Conservation (phyloP, 176 grass and related monocot genomes). For the Olyra latifolia region DNA sequence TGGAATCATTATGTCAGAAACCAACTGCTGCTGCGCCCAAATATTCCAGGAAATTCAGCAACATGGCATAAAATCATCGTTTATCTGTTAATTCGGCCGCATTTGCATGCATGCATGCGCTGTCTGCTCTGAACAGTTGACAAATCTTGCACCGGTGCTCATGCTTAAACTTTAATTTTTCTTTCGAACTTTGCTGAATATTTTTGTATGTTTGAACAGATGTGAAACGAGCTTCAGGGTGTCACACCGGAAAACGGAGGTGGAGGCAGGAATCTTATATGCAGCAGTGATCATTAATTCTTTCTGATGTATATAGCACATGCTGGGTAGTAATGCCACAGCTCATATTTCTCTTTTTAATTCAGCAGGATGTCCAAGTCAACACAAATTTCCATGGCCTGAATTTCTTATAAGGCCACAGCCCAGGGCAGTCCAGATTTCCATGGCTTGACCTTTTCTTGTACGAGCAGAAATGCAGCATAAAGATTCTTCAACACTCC, state of each 20-base stretch:
- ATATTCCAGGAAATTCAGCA: background rate
- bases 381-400: background rate
- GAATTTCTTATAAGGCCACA: too few relatives aligned
- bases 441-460: too few relatives aligned
- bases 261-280: background rate
- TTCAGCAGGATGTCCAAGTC: background rate
- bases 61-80: background rate
- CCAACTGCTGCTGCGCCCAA: background rate
- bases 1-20: background rate
- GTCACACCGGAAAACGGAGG: background rate
- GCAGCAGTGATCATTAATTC: background rate
- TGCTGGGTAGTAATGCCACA: background rate
- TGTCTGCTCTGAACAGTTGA: background rate
- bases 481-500: too few relatives aligned
- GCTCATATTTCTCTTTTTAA: background rate
- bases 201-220: conserved; percentile 17
- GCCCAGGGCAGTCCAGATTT: too few relatives aligned
- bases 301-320: background rate
- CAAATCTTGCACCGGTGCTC: background rate
- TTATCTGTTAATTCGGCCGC: background rate
- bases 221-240: conserved; percentile 26
- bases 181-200: background rate
- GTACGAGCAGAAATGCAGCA: too few relatives aligned
- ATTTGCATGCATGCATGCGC: conserved; percentile 1
- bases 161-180: background rate